Conservation (phyloP, 495 filamentous ascomycete species). For the Podospora tetraspora region DNA sequence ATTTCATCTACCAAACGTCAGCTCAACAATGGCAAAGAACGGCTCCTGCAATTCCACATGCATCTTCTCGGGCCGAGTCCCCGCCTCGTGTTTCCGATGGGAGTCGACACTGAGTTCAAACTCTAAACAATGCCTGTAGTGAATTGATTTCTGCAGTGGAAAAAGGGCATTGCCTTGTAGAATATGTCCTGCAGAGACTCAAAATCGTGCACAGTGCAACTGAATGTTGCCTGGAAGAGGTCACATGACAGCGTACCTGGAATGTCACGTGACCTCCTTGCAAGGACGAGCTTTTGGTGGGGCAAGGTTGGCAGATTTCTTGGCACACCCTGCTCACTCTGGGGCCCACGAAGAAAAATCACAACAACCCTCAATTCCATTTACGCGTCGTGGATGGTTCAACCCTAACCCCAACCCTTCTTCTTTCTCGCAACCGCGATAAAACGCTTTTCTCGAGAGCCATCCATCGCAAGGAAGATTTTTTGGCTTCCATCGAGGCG, state of each 20-base stretch:
- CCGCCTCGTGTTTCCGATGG: not conserved
- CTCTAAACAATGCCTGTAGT: not conserved
- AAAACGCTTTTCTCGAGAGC: not conserved
- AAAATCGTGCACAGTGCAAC: too few species aligned
- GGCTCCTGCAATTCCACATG: not conserved
- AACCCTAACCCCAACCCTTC: conserved; percentile 38
- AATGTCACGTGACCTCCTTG: not conserved
- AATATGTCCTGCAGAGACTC: not conserved
- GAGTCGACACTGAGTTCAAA: not conserved
- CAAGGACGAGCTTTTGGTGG: not conserved
- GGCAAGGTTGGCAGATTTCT: not conserved
- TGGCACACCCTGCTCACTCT: not conserved
- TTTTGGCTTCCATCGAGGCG: not conserved
- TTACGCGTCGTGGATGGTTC: not conserved
- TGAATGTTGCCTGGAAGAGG: too few species aligned
- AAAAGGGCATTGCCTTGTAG: not conserved
- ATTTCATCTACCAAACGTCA: too few species aligned
- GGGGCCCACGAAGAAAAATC: conserved; percentile 6
- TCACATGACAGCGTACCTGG: not conserved
- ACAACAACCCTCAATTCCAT: conserved; percentile 24
- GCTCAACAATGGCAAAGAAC: not conserved
- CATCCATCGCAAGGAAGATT: not conserved
- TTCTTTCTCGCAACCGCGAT: not conserved
- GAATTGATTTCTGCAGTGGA: not conserved
- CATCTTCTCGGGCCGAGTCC: not conserved